Base-by-base conservation (phyloP, 192 early-diverging fungal genomes). In the Entophlyctis helioformis region DNA sequence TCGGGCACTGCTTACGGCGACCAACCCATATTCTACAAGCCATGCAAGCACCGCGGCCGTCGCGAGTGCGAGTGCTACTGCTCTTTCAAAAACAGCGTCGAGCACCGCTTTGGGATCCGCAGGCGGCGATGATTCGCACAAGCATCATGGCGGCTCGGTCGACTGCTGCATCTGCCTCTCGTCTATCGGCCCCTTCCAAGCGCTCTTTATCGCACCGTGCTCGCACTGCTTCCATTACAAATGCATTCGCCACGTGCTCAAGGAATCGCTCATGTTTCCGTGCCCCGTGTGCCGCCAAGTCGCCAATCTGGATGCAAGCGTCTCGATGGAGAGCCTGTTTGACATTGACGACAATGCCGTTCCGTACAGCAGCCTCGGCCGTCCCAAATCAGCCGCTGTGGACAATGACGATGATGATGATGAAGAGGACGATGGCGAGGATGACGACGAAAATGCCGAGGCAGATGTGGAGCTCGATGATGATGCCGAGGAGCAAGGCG, bases 191-290 rank as follows among this genome's bases (percentile, higher is more conserved):
- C 83, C 86, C 21, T 90, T 83, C 72, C 89, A 92, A 56, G 82
- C 85, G 25, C 73, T 92, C 57, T 92, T 92, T 60, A 67, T 89
- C 25, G 85, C 86, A 1, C 89, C 89, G 10, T 92, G 89, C 65
- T 92, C 86, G 28, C 89, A 92, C 49, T 79, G 78, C 46, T 92
- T 83, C 69, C 89, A 92, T 50, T 90, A 84, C 65, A 89, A 90
- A 60, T 94, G 90, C 61, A 77, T 89, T 59, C 78, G 80, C 43
- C 80, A 81, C 0, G 57, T 94, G 38, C 60, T 94, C 44, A 72
- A 67, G 51, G 75, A 83, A 0, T 71, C 74, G 32, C 33, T 42
- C 34, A 68, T 68, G 67, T 89, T 94, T 63, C 72, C 65, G 43
- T 94, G 90, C 58, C 87, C 89, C 26, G 66, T 94, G 36, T 94